Conservation (phyloP, 495 filamentous ascomycete genomes). For the Podospora anserina region DNA sequence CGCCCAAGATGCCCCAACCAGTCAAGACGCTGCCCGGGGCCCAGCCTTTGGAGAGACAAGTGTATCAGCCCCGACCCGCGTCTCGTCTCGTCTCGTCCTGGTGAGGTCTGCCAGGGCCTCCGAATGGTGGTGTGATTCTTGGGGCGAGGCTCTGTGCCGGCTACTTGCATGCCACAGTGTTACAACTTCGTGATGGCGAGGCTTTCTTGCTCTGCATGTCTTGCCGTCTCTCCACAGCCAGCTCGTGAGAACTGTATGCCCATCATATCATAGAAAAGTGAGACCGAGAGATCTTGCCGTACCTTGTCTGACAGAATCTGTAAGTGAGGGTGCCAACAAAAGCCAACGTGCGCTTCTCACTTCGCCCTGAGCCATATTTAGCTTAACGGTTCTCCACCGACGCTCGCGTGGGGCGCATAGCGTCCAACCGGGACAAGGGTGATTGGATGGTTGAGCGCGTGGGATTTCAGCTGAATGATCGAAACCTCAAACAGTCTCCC, state of each 20-base stretch:
- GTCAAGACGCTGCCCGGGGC: background rate
- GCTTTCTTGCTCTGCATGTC: constrained; percentile 2
- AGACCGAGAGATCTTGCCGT: background rate
- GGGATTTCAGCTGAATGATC: constrained; percentile 4
- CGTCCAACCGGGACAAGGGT: constrained; percentile 2
- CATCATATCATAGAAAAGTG: background rate
- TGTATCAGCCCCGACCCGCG: constrained; percentile 8
- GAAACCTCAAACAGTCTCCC: background rate
- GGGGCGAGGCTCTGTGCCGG: background rate
- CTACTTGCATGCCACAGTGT: background rate
- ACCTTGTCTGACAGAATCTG: background rate
- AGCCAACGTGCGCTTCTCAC: background rate
- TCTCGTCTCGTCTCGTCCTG: constrained; percentile 6
- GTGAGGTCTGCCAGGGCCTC: background rate
- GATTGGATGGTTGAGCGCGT: background rate
- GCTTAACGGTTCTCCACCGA: background rate
- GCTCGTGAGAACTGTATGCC: background rate
- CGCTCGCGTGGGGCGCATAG: constrained; percentile 2
- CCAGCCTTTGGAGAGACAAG: background rate
- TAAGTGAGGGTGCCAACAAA: background rate
- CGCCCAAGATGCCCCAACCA: background rate
- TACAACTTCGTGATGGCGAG: background rate
- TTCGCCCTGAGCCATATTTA: constrained; percentile 5
- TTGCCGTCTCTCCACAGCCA: background rate
- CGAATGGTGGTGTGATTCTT: too few species aligned